phyloP scores from a whole-genome alignment of 164 flowering plant species.

The Piper longum region DNA sequence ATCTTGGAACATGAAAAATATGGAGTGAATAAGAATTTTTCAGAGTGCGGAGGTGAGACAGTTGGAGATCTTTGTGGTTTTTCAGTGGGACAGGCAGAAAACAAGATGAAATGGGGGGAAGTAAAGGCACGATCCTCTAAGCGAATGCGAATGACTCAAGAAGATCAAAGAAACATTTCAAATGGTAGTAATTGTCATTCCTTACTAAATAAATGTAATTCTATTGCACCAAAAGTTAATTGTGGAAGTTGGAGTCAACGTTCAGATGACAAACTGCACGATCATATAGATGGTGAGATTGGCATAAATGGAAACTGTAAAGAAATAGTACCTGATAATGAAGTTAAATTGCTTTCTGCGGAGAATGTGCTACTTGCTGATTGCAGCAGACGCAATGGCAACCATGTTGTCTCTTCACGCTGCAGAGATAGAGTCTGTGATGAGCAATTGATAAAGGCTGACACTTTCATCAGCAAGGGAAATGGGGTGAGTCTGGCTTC shows the following conservation, averaged over 20 bases:
- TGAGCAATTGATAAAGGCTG: constrained; percentile 9
- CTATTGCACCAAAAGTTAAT: constrained; percentile 12
- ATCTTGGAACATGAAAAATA: constrained; percentile 12
- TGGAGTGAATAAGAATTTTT: constrained; percentile 6
- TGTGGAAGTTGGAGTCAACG: constrained; percentile 1
- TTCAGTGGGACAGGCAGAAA: constrained; percentile 25
- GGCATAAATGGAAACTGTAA: constrained; percentile 9
- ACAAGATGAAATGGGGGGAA: constrained; percentile 73
- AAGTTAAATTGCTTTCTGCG: not conserved
- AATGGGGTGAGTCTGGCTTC: constrained; percentile 1
- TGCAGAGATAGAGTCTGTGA: constrained; percentile 10
- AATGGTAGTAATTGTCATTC: constrained; percentile 7
- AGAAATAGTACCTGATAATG: constrained; percentile 6
- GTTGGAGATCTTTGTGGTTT: constrained; percentile 15
- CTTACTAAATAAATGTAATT: constrained; percentile 13
- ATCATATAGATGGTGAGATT: constrained; percentile 7
- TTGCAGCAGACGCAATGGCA: constrained; percentile 3
- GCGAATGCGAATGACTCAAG: constrained; percentile 43
- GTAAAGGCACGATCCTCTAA: constrained; percentile 67
- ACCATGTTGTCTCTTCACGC: constrained; percentile 4
- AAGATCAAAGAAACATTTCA: constrained; percentile 13
- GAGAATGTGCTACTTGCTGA: constrained; percentile 3
- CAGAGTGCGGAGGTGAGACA: constrained; percentile 10
- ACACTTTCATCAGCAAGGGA: constrained; percentile 10
- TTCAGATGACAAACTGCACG: constrained; percentile 12